These are phyloP conservation scores for Helotiales sp. DNA, from an alignment of 2,329 filamentous ascomycete genomes.

Conservation along the genomic window DNA sequence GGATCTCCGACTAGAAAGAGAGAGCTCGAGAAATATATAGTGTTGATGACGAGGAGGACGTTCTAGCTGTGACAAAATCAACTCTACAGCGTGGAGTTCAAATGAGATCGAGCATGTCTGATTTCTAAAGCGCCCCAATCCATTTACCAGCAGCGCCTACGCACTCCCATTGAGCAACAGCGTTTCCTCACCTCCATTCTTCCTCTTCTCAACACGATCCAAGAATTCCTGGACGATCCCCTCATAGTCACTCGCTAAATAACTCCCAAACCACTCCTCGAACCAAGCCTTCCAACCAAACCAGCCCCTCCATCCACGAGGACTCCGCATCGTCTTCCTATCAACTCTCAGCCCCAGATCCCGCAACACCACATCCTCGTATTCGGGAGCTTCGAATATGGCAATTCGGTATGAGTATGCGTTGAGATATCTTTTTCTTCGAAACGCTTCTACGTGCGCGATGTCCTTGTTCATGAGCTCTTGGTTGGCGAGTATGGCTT, in stretches of 20 bases:
- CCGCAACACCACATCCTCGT: constrained; percentile 9
- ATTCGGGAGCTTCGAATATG: constrained; percentile 15
- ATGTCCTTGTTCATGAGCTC: constrained; percentile 26
- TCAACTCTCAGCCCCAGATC: constrained; percentile 24
- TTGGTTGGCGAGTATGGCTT: neutral
- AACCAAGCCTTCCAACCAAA: constrained; percentile 20
- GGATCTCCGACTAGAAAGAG: no score
- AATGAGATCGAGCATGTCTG: no score
- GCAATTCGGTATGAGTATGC: constrained; percentile 4
- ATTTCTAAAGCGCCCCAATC: no score
- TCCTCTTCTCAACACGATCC: constrained; percentile 12
- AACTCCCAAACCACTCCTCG: constrained; percentile 24
- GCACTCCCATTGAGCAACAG: neutral
- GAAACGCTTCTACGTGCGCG: constrained; percentile 15
- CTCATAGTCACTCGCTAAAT: constrained; percentile 19
- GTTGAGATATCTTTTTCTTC: constrained; percentile 18
- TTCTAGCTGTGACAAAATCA: no score
- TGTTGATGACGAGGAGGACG: no score
- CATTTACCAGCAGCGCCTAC: neutral
- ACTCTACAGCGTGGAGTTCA: no score
- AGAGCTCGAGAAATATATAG: no score
- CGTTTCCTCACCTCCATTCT: neutral
- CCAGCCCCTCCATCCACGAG: constrained; percentile 18
- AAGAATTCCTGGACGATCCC: constrained; percentile 23
- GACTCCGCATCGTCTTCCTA: constrained; percentile 21